Conservation (phyloP, 306 rosid species). For the Coriaria nepalensis region DNA sequence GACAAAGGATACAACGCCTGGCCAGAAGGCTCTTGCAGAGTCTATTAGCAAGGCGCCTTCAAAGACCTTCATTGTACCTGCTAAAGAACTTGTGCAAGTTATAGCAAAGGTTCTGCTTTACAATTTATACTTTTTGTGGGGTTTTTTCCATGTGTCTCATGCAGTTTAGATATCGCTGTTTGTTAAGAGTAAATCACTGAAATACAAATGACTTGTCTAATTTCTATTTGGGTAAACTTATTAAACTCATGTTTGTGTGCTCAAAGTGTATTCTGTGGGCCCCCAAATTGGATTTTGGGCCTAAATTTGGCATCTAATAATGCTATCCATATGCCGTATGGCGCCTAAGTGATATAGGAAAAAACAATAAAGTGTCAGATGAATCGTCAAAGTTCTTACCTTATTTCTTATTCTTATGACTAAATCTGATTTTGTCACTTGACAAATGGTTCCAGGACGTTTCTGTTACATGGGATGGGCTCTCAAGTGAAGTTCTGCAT, state of each 20-base stretch:
- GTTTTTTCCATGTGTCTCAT: background rate
- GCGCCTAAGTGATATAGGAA: too few species aligned
- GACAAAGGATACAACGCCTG: slow-evolving; percentile 60
- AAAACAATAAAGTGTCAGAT: too few species aligned
- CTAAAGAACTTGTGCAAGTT: slow-evolving; percentile 83
- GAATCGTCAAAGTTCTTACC: too few species aligned
- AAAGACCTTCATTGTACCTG: slow-evolving; percentile 57
- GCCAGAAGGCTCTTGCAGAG: slow-evolving; percentile 50
- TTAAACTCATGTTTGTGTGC: too few species aligned
- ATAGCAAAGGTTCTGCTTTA: slow-evolving; percentile 62
- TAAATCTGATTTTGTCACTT: slow-evolving; percentile 13
- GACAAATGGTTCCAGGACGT: slow-evolving; percentile 48
- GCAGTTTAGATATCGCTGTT: background rate
- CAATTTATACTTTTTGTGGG: slow-evolving; percentile 1
- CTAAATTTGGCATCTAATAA: too few species aligned
- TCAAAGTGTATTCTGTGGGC: too few species aligned
- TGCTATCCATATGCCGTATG: too few species aligned
- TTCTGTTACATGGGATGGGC: slow-evolving; percentile 46
- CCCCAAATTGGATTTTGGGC: too few species aligned
- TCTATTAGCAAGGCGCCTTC: slow-evolving; percentile 48
- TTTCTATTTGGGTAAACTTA: too few species aligned
- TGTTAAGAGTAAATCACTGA: too few species aligned
- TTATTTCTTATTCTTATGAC: background rate
- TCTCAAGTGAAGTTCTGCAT: slow-evolving; percentile 34
- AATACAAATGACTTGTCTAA: too few species aligned